Base-by-base conservation (phyloP, 208 protist genomes). In the Wallacemonas sp. region DNA sequence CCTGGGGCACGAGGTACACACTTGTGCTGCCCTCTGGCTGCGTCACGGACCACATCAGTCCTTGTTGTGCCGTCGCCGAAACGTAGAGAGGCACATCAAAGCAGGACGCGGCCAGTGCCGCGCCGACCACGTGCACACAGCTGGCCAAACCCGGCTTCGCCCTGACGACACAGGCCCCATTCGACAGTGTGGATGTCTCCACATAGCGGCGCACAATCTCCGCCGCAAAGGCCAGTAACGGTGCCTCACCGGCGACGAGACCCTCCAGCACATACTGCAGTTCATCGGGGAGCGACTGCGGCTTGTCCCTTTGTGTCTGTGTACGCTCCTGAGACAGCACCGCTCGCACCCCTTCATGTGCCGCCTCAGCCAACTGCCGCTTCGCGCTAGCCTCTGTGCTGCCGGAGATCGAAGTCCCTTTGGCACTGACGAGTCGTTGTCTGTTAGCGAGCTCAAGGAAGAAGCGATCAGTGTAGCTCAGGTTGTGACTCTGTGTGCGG, bases 401-500 rank as follows among this genome's bases (percentile, higher is more conserved):
- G 9, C 17, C 30, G 6, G 29, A 57, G 36, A 50, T 39, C 0
- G 68, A 70, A 19, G 67, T 37, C 32, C 71, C 44, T 39, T 6
- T 65, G 15, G 42, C 60, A 27, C 63, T 44, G 41, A 4, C n/a
- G 38, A 17, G 36, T 3, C 63, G 37, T 42, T 85, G 83, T 58
- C 62, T 27, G 13, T 82, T 66, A 1, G 78, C 76, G 3, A 93
- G 71, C 2, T 83, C 48, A 24, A 91, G 55, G 39, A 92, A 92
- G 63, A 92, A 94, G 3, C 68, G 30, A 42, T 94, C 89, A 0
- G 85, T 92, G 70, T 87, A 94, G 27, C 67, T n/a, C 2, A 84
- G 55, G 69, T 73, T 68, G 36, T 82, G 71, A 12, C 34, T 12
- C 54, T 59, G 61, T 26, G 48, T 29, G 12, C 78, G 80, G 38